Evolutionary conservation across 2,329 filamentous ascomycete species (phyloP).

Genomic region (Fusarium nodosum): DNA sequence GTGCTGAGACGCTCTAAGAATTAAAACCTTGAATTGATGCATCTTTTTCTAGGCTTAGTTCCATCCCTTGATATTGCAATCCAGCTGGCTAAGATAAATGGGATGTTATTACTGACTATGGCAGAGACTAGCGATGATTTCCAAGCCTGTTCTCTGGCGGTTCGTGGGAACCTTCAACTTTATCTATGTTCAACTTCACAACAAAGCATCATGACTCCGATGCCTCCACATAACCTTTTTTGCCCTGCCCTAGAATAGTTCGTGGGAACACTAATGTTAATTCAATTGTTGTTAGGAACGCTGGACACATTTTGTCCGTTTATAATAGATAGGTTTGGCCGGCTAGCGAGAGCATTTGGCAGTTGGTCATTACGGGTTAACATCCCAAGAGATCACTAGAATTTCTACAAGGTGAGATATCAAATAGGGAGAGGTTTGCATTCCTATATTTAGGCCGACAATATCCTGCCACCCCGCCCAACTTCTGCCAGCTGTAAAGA

Average conservation of each 20-base stretch:
- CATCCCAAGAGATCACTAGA: background rate
- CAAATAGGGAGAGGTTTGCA: background rate
- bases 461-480: too few species aligned
- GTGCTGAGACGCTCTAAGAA: conserved; percentile 57
- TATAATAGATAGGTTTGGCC: conserved; percentile 55
- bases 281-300: conserved; percentile 53
- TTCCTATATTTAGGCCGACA: fast-evolving
- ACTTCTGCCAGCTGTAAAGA: too few species aligned
- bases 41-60: conserved; percentile 53
- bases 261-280: conserved; percentile 49
- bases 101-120: conserved; percentile 52
- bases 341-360: conserved; percentile 44
- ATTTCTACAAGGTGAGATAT: background rate
- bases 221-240: too few species aligned
- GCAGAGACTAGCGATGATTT: conserved; percentile 54
- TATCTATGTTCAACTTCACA: too few species aligned
- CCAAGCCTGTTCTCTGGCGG: conserved; percentile 51
- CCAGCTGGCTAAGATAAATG: too few species aligned
- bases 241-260: too few species aligned
- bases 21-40: conserved; percentile 57
- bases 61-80: conserved; percentile 52
- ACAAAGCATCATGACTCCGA: too few species aligned
- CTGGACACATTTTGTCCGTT: conserved; percentile 57
- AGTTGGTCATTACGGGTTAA: conserved; percentile 25
- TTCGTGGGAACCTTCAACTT: too few species aligned